phyloP scores from a whole-genome alignment of 1,284 basidiomycete species.

The Cystobasidium pallidum region DNA sequence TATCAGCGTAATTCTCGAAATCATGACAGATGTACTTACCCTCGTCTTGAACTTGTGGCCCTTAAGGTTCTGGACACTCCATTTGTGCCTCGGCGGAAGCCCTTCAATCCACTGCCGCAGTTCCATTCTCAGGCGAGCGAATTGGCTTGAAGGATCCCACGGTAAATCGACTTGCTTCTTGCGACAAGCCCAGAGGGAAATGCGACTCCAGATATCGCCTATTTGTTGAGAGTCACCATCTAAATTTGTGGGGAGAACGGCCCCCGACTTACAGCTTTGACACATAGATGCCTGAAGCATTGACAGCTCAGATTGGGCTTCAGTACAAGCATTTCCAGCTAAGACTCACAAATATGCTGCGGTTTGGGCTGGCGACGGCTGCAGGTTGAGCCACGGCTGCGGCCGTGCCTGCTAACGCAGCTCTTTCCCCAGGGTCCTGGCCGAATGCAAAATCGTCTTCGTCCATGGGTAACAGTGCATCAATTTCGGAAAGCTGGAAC shows the following conservation, averaged over 20 bases:
- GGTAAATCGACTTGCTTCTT: slow-evolving; percentile 3
- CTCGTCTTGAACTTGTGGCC: slow-evolving; percentile 10
- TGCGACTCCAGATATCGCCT: slow-evolving; percentile 17
- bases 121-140: neutral
- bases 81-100: slow-evolving; percentile 4
- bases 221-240: neutral
- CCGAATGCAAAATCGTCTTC: slow-evolving; percentile 9
- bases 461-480: slow-evolving; percentile 4
- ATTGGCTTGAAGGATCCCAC: slow-evolving; percentile 4
- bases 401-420: slow-evolving; percentile 3
- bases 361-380: neutral
- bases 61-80: slow-evolving; percentile 10
- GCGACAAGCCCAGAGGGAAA: slow-evolving; percentile 7
- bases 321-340: neutral
- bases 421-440: neutral
- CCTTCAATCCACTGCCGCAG: slow-evolving; percentile 3
- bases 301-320: too few species aligned
- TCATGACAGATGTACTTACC: neutral
- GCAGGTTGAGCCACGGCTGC: neutral
- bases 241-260: neutral
- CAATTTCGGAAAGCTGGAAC: slow-evolving; percentile 1
- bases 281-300: slow-evolving; percentile 2
- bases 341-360: slow-evolving; percentile 2
- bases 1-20: neutral
- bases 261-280: neutral